These are phyloP conservation scores for Nicotiana obtusifolia DNA, from an alignment of 257 asterid species.

Conservation along the genomic window DNA sequence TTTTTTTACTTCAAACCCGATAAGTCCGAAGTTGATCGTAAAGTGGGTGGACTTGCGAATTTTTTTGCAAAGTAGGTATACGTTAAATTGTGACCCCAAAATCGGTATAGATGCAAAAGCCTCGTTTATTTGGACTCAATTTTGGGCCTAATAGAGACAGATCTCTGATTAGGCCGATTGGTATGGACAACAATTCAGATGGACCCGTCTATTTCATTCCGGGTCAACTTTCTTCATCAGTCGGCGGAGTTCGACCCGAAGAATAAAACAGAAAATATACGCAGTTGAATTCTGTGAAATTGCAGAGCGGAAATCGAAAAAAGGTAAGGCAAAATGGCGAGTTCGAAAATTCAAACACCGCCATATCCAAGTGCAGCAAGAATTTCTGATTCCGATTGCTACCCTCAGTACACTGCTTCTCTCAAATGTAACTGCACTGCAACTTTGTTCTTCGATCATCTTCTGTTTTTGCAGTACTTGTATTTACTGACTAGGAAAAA, in stretches of 20 bases:
- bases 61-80: too few relatives aligned
- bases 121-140: background rate
- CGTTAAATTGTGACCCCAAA: too few relatives aligned
- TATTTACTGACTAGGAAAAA: background rate
- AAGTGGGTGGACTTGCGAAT: too few relatives aligned
- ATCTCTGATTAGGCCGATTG: background rate
- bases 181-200: background rate
- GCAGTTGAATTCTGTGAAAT: background rate
- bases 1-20: too few relatives aligned
- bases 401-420: slow-evolving; percentile 77
- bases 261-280: background rate
- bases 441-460: background rate
- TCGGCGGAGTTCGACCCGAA: background rate
- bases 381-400: slow-evolving; percentile 73
- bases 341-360: slow-evolving; percentile 44
- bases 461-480: background rate
- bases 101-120: too few relatives aligned
- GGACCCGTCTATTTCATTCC: background rate
- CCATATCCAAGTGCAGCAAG: slow-evolving; percentile 69
- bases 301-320: slow-evolving; percentile 2
- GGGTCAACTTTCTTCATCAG: background rate
- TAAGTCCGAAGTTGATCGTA: too few relatives aligned
- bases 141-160: background rate
- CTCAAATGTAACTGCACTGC: slow-evolving; percentile 55
- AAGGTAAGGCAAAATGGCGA: slow-evolving; percentile 39